A percentile compares a stretch with the other conserved stretches of the same genome.
phyloP scores from a whole-genome alignment of 208 protist genomes.

The Leishmania lainsoni region DNA sequence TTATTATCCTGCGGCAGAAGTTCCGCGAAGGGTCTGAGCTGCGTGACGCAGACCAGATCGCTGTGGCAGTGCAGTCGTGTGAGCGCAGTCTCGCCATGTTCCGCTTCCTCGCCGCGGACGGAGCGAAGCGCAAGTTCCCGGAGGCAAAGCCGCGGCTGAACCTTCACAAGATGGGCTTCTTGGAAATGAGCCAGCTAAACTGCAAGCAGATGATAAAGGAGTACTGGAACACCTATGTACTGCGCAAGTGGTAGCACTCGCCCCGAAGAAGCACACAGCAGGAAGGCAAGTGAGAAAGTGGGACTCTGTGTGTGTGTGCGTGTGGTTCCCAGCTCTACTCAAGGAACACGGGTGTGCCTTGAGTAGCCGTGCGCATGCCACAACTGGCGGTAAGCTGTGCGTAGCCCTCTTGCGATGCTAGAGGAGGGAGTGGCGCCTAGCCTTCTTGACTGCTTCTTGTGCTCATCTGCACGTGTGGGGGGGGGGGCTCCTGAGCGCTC shows the following conservation, averaged over 20 bases:
- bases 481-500: background rate
- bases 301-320: background rate
- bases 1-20: constrained; percentile 88
- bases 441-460: background rate
- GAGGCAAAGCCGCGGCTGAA: constrained; percentile 83
- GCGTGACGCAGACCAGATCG: constrained; percentile 81
- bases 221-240: constrained; percentile 90
- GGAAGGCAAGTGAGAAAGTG: background rate
- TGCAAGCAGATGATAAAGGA: constrained; percentile 90
- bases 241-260: constrained; percentile 72
- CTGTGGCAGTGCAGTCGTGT: constrained; percentile 80
- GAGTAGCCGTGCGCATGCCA: background rate
- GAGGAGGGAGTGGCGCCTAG: background rate
- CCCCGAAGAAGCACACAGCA: background rate
- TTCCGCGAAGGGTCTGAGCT: constrained; percentile 80
- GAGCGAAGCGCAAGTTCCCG: constrained; percentile 82
- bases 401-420: background rate
- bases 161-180: constrained; percentile 87
- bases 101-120: constrained; percentile 77
- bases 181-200: constrained; percentile 89
- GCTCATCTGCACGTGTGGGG: background rate
- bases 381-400: background rate
- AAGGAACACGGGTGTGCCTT: background rate
- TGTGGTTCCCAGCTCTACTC: background rate
- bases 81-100: constrained; percentile 88